phyloP scores from a whole-genome alignment of 768 basidiomycete genomes.

The Lanmaoa pseudosensibilis region DNA sequence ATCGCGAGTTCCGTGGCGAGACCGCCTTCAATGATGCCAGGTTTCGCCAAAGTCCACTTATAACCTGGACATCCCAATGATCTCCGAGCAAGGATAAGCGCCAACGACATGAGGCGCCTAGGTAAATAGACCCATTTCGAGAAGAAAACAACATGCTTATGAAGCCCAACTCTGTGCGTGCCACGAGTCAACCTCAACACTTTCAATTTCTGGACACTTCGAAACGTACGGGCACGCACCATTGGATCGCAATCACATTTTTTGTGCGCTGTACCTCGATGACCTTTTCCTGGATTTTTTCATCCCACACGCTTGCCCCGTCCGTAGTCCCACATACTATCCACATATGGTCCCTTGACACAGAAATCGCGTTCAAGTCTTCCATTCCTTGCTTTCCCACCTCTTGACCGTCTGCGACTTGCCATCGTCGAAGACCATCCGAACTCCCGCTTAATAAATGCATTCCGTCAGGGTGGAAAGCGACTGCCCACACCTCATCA shows the following conservation, averaged over 20 bases:
- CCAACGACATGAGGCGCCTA: not conserved
- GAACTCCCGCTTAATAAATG: not conserved
- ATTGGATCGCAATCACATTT: too few relatives aligned
- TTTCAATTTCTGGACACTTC: not conserved
- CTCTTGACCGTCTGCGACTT: not conserved
- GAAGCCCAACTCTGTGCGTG: not conserved
- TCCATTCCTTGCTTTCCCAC: not conserved
- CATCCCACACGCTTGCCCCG: slow-evolving; percentile 1
- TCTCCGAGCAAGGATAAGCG: not conserved
- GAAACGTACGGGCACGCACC: too few relatives aligned
- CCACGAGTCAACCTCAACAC: not conserved
- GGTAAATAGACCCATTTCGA: too few relatives aligned
- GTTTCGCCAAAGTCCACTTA: not conserved
- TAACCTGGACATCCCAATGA: not conserved
- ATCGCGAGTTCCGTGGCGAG: not conserved
- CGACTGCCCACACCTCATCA: not conserved
- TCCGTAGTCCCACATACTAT: not conserved
- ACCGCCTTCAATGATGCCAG: too few relatives aligned
- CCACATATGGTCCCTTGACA: not conserved
- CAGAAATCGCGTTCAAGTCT: not conserved
- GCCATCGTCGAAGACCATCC: not conserved
- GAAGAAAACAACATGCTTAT: not conserved
- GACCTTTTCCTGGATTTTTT: not conserved
- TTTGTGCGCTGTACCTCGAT: not conserved
- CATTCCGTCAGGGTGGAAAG: not conserved